A percentile compares a stretch with the other conserved stretches of the same genome.
Evolutionary conservation across 73 alveolate genomes (phyloP).

Genomic region (Tetrahymena elliotti): DNA sequence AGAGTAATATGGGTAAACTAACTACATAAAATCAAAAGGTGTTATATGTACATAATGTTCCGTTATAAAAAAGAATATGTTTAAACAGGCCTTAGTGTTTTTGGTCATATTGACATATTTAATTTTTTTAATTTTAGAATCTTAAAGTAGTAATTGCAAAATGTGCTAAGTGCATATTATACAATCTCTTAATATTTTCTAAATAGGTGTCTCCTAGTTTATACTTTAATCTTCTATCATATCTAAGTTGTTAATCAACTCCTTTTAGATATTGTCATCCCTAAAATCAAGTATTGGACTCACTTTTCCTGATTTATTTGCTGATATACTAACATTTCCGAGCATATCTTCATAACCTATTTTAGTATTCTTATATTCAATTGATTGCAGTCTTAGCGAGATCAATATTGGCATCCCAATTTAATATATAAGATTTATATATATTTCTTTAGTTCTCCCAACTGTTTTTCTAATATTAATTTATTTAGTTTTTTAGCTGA

Average conservation of each 20-base stretch:
- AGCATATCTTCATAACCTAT: background rate
- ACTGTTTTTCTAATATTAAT: background rate
- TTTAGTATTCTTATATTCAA: background rate
- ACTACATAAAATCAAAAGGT: background rate
- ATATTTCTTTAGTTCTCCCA: background rate
- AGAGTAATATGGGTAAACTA: background rate
- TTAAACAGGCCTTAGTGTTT: background rate
- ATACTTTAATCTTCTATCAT: background rate
- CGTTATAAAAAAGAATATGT: background rate
- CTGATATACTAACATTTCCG: background rate
- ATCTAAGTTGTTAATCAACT: background rate
- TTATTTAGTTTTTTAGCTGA: background rate
- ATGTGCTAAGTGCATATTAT: background rate
- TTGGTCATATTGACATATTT: background rate
- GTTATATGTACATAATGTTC: background rate
- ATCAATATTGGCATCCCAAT: background rate
- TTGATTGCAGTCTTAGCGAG: background rate
- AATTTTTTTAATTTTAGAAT: background rate
- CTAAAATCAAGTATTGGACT: background rate
- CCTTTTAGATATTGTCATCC: background rate
- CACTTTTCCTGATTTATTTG: background rate
- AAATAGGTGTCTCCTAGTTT: background rate
- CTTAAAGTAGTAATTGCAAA: background rate
- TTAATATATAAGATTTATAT: background rate
- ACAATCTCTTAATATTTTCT: background rate